Evolutionary conservation across 1,284 basidiomycete genomes (phyloP), one percentile per base, ranked within the genome.

Genomic region (Tremellales sp.): DNA sequence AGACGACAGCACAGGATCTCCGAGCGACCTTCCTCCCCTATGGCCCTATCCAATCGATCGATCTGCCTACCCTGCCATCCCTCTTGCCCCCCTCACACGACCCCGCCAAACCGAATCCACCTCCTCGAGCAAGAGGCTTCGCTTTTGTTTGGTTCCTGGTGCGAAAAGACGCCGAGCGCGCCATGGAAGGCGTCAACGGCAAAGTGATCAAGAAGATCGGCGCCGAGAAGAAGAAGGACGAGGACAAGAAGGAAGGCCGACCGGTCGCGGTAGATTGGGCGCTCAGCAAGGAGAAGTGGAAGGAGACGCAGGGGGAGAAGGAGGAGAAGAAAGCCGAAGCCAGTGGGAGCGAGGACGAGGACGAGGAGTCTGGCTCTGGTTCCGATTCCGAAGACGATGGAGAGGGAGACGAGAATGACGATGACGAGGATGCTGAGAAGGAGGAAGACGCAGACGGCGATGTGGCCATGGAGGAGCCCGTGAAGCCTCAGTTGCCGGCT

Each of bases 261-360:
- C 76, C 82, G 14, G 87, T 97, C 21, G 91, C 92, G 5, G 94
- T 98, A 28, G 93, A 97, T 74, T 97, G 92, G 90, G 92, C 92
- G 5, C 72, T 97, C 63, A 89, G 88, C 67, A 95, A 97, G 74
- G 86, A 88, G 47, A 87, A 86, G 68, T 97, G 87, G 86, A 80
- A 90, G 66, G 82, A 86, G 63, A 63, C 66, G 22, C 70, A 83
- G 81, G 57, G 51, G 18, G 54, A 54, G 39, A 53, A 56, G 32
- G 58, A 50, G 37, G 60, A 56, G 28, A 53, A 47, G 34, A 56
- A 59, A 18, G 44, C 43, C 18, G 53, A 45, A 28, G 58, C 53
- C 8, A 47, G 32, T 4, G 64, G 58, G 6, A 58, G 47, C 4
- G 65, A 61, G 4, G 65, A 65, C 1, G 60, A 54, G 14, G 58